phyloP scores from a whole-genome alignment of 2,329 filamentous ascomycete genomes.

The Penicillium digitatum region DNA sequence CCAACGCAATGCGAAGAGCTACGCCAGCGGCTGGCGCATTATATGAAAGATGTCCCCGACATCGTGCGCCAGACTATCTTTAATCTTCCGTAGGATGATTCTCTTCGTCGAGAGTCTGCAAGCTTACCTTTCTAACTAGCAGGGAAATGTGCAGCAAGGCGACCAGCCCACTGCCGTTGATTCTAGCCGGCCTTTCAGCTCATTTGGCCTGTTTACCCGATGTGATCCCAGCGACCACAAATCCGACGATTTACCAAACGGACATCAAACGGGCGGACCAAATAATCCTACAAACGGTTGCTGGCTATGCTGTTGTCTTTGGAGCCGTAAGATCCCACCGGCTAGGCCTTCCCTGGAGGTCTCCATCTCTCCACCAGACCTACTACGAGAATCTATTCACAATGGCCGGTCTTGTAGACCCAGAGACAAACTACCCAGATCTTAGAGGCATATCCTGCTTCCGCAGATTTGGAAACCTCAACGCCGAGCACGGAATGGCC shows the following conservation, averaged over 20 bases:
- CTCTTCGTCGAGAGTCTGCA: no score
- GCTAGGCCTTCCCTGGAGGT: constrained; percentile 15
- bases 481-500: constrained; percentile 59
- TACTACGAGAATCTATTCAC: constrained; percentile 56
- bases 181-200: constrained; percentile 30
- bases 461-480: constrained; percentile 54
- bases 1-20: constrained; percentile 16
- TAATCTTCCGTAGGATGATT: constrained; percentile 24
- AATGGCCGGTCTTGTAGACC: constrained; percentile 52
- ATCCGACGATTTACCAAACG: constrained; percentile 25
- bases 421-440: constrained; percentile 48
- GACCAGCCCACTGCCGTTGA: constrained; percentile 25
- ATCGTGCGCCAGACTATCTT: constrained; percentile 23
- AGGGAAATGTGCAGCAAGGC: constrained; percentile 8
- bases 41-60: constrained; percentile 22
- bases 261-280: constrained; percentile 20
- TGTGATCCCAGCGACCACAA: constrained; percentile 19
- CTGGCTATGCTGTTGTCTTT: constrained; percentile 27
- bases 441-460: constrained; percentile 46
- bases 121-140: not conserved
- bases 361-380: constrained; percentile 39
- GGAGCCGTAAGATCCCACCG: constrained; percentile 28
- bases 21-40: constrained; percentile 17
- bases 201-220: constrained; percentile 23
- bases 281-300: constrained; percentile 24